phyloP scores from a whole-genome alignment of 2,329 filamentous ascomycete species.

The Aureobasidium vineae region DNA sequence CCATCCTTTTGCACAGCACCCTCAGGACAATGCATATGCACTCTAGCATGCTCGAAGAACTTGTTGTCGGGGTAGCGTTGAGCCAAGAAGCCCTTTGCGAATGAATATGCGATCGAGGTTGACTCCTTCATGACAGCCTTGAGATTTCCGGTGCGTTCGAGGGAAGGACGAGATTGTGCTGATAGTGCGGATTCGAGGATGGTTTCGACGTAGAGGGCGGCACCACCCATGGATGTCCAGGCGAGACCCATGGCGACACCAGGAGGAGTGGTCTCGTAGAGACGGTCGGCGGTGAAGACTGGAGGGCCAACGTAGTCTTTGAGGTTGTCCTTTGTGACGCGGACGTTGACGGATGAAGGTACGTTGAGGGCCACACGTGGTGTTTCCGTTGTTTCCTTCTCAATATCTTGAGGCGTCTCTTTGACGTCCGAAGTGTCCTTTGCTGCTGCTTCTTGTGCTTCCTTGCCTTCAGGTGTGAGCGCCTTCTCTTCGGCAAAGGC shows the following conservation, averaged over 20 bases:
- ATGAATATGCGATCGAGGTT: conserved; percentile 91
- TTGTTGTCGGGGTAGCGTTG: conserved; percentile 82
- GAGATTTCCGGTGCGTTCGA: conserved; percentile 92
- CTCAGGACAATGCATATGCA: conserved; percentile 95
- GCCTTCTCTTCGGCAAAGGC: conserved; percentile 71
- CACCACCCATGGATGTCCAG: conserved; percentile 96
- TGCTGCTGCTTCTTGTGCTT: conserved; percentile 66
- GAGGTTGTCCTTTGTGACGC: conserved; percentile 82
- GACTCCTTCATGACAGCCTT: conserved; percentile 99
- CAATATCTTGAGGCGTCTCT: conserved; percentile 58
- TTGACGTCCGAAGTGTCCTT: conserved; percentile 64
- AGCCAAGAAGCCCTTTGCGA: conserved; percentile 85
- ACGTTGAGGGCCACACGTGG: conserved; percentile 78
- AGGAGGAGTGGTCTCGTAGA: conserved; percentile 90
- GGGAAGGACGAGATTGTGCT: conserved; percentile 66
- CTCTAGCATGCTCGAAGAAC: conserved; percentile 93
- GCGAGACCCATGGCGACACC: conserved; percentile 97
- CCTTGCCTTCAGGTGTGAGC: conserved; percentile 81
- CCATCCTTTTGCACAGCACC: conserved; percentile 94
- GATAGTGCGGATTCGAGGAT: conserved; percentile 83
- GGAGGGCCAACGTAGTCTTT: conserved; percentile 97
- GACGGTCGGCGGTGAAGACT: conserved; percentile 89
- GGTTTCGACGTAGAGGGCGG: conserved; percentile 94
- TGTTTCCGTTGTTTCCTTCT: conserved; percentile 59
- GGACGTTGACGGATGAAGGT: conserved; percentile 81